A percentile compares a stretch with the other conserved stretches of the same genome.
Evolutionary conservation across 2,329 filamentous ascomycete genomes (phyloP).

Genomic region (Herpomyces periplanetae): DNA sequence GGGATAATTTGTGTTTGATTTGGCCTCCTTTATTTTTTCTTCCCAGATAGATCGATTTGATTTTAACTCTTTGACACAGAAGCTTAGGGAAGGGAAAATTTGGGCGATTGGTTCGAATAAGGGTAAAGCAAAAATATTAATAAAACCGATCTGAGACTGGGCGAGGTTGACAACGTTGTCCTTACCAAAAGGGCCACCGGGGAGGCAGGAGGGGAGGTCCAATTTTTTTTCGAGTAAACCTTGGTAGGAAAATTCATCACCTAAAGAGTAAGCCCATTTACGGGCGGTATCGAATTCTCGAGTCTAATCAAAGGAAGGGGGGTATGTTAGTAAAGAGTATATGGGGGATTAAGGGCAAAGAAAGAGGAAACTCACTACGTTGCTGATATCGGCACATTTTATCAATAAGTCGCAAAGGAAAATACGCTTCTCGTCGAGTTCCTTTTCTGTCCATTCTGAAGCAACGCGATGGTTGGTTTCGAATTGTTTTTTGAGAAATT

Average conservation of each 20-base stretch:
- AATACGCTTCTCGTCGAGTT: constrained; percentile 32
- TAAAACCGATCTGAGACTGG: constrained; percentile 69
- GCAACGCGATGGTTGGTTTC: constrained; percentile 19
- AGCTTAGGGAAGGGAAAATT: constrained; percentile 44
- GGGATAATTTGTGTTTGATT: no score
- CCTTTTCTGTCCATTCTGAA: constrained; percentile 35
- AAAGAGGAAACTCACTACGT: constrained; percentile 25
- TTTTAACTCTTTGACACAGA: constrained; percentile 43
- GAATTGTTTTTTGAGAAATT: constrained; percentile 38
- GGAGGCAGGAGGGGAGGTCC: constrained; percentile 49
- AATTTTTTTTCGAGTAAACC: constrained; percentile 64
- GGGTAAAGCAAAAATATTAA: constrained; percentile 75
- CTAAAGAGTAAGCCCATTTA: constrained; percentile 70
- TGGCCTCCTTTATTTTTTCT: constrained; percentile 15
- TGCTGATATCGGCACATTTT: constrained; percentile 95
- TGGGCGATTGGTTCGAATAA: constrained; percentile 61
- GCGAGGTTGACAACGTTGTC: constrained; percentile 47
- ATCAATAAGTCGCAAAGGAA: constrained; percentile 66
- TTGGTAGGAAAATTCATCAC: constrained; percentile 75
- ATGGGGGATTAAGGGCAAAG: constrained; percentile 1
- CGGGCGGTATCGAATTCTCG: constrained; percentile 43
- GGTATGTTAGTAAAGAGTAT: constrained; percentile 4
- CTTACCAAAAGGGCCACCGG: constrained; percentile 33
- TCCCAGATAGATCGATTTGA: constrained; percentile 37
- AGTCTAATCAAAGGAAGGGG: constrained; percentile 15